A percentile compares a stretch with the other conserved stretches of the same genome.
phyloP scores from a whole-genome alignment of 177 flowering plant species.

The Viscum album region DNA sequence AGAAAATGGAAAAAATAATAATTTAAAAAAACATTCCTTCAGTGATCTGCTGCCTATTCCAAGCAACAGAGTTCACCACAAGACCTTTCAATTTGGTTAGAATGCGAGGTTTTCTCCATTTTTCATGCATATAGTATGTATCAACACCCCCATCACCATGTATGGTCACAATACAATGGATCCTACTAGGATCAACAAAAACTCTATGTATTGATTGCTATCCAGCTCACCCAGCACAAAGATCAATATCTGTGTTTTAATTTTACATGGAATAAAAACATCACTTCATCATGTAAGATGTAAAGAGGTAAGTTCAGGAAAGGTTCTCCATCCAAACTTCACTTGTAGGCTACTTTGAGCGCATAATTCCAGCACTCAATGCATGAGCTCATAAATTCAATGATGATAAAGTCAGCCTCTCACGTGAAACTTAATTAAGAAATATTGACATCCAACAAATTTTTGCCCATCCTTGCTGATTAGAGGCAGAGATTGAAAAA shows the following conservation, averaged over 20 bases:
- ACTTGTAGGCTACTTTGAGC: no score
- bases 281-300: not conserved
- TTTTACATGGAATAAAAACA: not conserved
- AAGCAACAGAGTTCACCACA: slow-evolving; percentile 78
- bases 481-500: no score
- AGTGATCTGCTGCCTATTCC: slow-evolving; percentile 91
- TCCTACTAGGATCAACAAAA: slow-evolving; percentile 96
- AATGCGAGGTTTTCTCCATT: slow-evolving; percentile 83
- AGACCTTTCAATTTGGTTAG: slow-evolving; percentile 70
- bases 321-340: no score
- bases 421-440: no score
- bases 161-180: slow-evolving; percentile 81
- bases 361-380: no score
- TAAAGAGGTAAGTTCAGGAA: not conserved
- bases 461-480: no score
- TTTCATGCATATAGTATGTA: slow-evolving; percentile 83
- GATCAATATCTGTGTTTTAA: slow-evolving; percentile 53
- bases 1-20: slow-evolving; percentile 1
- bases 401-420: no score
- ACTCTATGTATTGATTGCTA: slow-evolving; percentile 83
- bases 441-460: no score
- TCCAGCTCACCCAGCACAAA: slow-evolving; percentile 70
- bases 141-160: slow-evolving; percentile 68
- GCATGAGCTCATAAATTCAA: no score
- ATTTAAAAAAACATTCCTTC: slow-evolving; percentile 77